Base-by-base conservation (phyloP, 306 rosid genomes). In the Begonia masoniana region DNA sequence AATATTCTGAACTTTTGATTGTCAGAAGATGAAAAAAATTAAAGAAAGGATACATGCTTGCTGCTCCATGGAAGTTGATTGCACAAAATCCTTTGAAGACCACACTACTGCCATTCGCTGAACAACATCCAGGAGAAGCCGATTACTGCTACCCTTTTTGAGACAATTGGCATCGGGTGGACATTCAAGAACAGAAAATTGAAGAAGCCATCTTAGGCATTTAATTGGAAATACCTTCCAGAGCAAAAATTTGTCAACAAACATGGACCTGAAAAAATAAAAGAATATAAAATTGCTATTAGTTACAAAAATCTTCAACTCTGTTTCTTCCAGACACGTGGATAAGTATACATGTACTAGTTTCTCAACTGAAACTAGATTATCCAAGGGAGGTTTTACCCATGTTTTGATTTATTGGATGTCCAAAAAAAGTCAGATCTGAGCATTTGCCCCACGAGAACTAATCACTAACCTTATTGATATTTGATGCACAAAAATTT, bases 121-220 rank as follows among this genome's bases (percentile, higher is more conserved):
- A 57, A 91, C 59, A 8, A 59, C 61, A 65, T 69, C 75, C 57
- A 76, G 68, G 64, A 80, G 70, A 54, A 63, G 72, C 51, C 59
- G 24, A 66, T 58, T 64, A 65, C 41, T 66, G 15, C 71, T 75
- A 58, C 64, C 61, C 49, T 70, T 61, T 61, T 71, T 69, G 13
- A 73, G 69, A 66, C 67, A 62, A 60, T 51, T 63, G 58, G 76
- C 57, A 62, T 71, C 62, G 13, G 94, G 94, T 10, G 96, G 81
- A 66, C 79, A 71, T 79, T 85, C 82, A 39, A 63, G 81, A 63
- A 83, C 76, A 56, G 84, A 61, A 64, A 83, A 85, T 57, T 85
- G 94, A 76, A 91, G 95, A 73, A 91, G 74, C 97, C 97, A 91
- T 68, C 71, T 78, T 68, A 91, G 78, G 72, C 96, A 83, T 68